Conservation (phyloP, 257 asterid genomes). For the Catharanthus roseus region DNA sequence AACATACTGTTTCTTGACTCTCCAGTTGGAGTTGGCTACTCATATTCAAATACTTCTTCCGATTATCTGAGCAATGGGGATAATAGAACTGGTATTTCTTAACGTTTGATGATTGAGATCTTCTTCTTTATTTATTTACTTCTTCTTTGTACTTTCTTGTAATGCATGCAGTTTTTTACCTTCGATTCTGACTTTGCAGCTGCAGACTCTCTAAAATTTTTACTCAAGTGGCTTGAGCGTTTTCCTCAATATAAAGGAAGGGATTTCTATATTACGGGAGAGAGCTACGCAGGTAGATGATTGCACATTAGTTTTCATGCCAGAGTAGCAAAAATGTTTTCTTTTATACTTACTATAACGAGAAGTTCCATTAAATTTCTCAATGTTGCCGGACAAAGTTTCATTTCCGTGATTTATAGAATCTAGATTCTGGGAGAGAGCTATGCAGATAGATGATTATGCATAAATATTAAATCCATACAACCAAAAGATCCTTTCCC, state of each 20-base stretch:
- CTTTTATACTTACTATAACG: not conserved
- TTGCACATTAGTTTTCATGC: not conserved
- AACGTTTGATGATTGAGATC: slow-evolving; percentile 1
- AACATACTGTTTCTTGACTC: slow-evolving; percentile 84
- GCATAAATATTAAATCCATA: not conserved
- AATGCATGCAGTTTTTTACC: slow-evolving; percentile 17
- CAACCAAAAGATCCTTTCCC: not conserved
- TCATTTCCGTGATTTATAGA: not conserved
- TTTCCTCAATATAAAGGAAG: slow-evolving; percentile 84
- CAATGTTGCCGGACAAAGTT: not conserved
- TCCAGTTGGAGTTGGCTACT: slow-evolving; percentile 95
- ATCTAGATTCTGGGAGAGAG: not conserved
- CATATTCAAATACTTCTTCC: slow-evolving; percentile 81
- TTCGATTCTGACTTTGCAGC: slow-evolving; percentile 46
- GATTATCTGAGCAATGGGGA: slow-evolving; percentile 78
- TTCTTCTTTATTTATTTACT: too few species aligned
- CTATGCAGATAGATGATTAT: not conserved
- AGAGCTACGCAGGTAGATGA: slow-evolving; percentile 84
- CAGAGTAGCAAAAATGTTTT: not conserved
- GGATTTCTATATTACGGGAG: slow-evolving; percentile 81
- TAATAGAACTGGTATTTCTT: slow-evolving; percentile 64
- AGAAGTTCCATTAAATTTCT: not conserved
- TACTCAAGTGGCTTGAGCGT: slow-evolving; percentile 76
- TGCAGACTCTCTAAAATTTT: slow-evolving; percentile 63
- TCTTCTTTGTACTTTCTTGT: not conserved